Evolutionary conservation across 352 stramenopile genomes (phyloP).

Genomic region (Globisporangium alternatum): DNA sequence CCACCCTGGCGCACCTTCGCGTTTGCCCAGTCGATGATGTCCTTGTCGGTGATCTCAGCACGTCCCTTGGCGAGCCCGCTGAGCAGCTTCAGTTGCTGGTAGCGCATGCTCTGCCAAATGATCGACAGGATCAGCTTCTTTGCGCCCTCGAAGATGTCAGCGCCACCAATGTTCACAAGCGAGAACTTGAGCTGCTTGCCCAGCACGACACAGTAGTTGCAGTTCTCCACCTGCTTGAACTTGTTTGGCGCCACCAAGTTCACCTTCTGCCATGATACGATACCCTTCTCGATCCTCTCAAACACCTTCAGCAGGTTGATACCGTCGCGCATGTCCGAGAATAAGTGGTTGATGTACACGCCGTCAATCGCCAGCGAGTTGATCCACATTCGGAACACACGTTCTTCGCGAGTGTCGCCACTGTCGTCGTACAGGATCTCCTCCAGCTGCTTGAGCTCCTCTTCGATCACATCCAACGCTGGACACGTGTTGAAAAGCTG

Average conservation of each 20-base stretch:
- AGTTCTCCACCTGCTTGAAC: slow-evolving; percentile 89
- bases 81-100: slow-evolving; percentile 88
- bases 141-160: slow-evolving; percentile 91
- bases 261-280: slow-evolving; percentile 87
- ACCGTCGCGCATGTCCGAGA: slow-evolving; percentile 86
- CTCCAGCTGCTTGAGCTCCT: slow-evolving; percentile 83
- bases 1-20: slow-evolving; percentile 74
- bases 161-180: slow-evolving; percentile 88
- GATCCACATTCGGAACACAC: slow-evolving; percentile 92
- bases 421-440: slow-evolving; percentile 87
- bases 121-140: slow-evolving; percentile 93
- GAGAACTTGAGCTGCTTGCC: slow-evolving; percentile 88
- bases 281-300: slow-evolving; percentile 88
- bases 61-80: slow-evolving; percentile 47
- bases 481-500: slow-evolving; percentile 92
- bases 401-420: slow-evolving; percentile 85
- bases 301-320: slow-evolving; percentile 88
- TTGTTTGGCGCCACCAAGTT: slow-evolving; percentile 89
- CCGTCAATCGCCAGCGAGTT: slow-evolving; percentile 90
- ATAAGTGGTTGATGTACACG: slow-evolving; percentile 90
- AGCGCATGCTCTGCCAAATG: slow-evolving; percentile 94
- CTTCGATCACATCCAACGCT: slow-evolving; percentile 76
- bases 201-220: slow-evolving; percentile 87
- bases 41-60: slow-evolving; percentile 69
- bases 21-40: slow-evolving; percentile 86